Evolutionary conservation across 2,329 filamentous ascomycete species (phyloP).

Genomic region (Mycosphaerella sp.): DNA sequence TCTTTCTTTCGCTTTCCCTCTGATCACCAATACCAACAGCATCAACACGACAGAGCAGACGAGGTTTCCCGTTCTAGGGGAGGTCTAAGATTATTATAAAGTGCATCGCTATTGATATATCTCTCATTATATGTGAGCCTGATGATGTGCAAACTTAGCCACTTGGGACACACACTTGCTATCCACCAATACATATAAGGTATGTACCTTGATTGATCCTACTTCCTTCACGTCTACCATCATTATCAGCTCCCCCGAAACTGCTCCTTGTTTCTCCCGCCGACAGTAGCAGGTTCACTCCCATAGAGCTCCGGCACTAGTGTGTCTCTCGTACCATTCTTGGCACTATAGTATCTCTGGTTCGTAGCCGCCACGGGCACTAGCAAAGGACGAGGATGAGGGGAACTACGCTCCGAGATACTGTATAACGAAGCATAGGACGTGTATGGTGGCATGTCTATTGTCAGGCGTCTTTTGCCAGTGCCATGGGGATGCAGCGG

Average conservation of each 20-base stretch:
- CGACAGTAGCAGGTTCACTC: background rate
- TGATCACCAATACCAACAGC: too few relatives aligned
- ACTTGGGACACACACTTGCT: too few relatives aligned
- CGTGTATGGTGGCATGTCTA: background rate
- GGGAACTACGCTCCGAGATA: background rate
- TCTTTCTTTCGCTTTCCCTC: too few relatives aligned
- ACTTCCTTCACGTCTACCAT: too few relatives aligned
- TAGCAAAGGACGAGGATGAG: background rate
- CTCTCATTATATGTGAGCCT: too few relatives aligned
- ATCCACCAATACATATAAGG: too few relatives aligned
- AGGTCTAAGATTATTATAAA: too few relatives aligned
- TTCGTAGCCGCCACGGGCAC: background rate
- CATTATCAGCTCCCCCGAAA: background rate
- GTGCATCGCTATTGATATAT: too few relatives aligned
- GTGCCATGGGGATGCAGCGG: background rate
- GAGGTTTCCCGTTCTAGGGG: too few relatives aligned
- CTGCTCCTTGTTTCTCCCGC: background rate
- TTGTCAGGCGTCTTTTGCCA: background rate
- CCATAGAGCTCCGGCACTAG: constrained; percentile 1
- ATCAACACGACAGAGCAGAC: too few relatives aligned
- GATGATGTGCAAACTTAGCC: too few relatives aligned
- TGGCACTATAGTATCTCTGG: constrained; percentile 2
- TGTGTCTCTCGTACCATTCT: background rate
- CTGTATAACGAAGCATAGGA: constrained; percentile 2
- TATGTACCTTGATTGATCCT: too few relatives aligned